phyloP scores from a whole-genome alignment of 371 early-diverging fungal genomes.

The Phascolomyces articulosus region DNA sequence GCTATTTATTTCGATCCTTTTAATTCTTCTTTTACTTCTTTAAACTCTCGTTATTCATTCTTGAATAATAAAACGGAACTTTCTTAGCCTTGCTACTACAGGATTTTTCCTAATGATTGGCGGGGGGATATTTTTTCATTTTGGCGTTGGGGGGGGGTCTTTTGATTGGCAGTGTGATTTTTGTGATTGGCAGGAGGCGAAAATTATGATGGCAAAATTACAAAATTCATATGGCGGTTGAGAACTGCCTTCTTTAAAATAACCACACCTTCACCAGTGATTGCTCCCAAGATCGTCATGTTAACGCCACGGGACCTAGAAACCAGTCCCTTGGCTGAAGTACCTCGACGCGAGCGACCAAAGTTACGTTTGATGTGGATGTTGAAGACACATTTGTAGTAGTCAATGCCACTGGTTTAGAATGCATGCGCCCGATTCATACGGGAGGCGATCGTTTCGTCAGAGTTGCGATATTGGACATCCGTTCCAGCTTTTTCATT shows the following conservation, averaged over 20 bases:
- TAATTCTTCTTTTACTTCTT: too few relatives aligned
- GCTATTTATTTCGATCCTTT: too few relatives aligned
- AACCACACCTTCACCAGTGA: slow-evolving; percentile 10
- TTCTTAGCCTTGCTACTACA: too few relatives aligned
- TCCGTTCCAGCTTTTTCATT: slow-evolving; percentile 23
- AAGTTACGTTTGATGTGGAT: slow-evolving; percentile 14
- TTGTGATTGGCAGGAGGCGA: too few relatives aligned
- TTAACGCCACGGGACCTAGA: not conserved
- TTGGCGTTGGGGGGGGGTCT: too few relatives aligned
- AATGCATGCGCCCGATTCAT: not conserved
- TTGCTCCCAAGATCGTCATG: slow-evolving; percentile 15
- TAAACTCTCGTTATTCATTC: too few relatives aligned
- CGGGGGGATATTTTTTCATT: too few relatives aligned
- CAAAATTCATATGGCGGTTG: too few relatives aligned
- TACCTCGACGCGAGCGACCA: slow-evolving; percentile 13
- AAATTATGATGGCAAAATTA: too few relatives aligned
- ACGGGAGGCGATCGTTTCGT: not conserved
- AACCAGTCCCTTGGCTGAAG: slow-evolving; percentile 13
- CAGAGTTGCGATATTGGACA: not conserved
- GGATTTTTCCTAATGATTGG: too few relatives aligned
- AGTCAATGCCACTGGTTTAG: not conserved
- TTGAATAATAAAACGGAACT: too few relatives aligned
- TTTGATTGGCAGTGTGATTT: too few relatives aligned
- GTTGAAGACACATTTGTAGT: slow-evolving; percentile 14
- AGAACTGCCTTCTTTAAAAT: not conserved